These are phyloP conservation scores for Nephelium lappaceum DNA, from an alignment of 345 rosid species.

Conservation along the genomic window DNA sequence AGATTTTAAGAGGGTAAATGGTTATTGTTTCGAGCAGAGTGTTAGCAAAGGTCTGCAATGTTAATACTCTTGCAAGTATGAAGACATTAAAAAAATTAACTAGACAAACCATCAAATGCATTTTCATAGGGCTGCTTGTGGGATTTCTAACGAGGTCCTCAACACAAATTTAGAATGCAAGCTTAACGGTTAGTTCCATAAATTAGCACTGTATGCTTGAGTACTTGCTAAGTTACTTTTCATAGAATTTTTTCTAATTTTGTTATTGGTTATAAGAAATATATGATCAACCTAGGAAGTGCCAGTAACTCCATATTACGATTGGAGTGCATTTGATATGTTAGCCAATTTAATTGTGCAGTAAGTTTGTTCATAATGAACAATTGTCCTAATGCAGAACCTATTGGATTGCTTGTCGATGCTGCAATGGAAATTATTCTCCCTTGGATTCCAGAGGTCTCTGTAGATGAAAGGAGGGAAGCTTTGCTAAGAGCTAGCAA, in stretches of 20 bases:
- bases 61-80: too few species aligned
- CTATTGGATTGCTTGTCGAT: conserved; percentile 80
- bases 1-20: too few species aligned
- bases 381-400: conserved; percentile 50
- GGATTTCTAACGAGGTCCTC: too few species aligned
- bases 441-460: conserved; percentile 59
- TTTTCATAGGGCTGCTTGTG: too few species aligned
- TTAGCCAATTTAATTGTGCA: not conserved
- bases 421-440: conserved; percentile 79
- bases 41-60: too few species aligned
- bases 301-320: not conserved
- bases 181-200: not conserved
- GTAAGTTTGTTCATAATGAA: not conserved
- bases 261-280: not conserved
- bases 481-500: conserved; percentile 77
- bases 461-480: conserved; percentile 77
- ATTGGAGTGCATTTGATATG: not conserved
- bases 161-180: not conserved
- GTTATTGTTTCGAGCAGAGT: too few species aligned
- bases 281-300: not conserved
- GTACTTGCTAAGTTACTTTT: not conserved
- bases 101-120: too few species aligned
- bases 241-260: not conserved
- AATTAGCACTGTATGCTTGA: not conserved
- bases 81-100: too few species aligned